phyloP scores from a whole-genome alignment of 2,329 filamentous ascomycete species.

The Scorias spongiosa region DNA sequence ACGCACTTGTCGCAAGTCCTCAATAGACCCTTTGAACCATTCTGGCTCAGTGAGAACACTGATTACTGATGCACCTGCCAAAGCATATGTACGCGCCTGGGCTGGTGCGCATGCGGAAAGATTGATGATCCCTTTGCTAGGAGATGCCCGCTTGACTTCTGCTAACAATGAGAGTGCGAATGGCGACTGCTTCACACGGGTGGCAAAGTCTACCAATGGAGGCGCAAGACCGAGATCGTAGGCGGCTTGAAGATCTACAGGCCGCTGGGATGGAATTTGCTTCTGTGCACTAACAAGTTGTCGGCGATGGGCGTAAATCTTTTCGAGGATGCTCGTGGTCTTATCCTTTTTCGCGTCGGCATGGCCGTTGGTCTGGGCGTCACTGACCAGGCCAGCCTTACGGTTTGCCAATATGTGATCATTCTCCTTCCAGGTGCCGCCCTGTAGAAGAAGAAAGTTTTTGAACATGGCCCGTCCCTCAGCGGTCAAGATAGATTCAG shows the following conservation, averaged over 20 bases:
- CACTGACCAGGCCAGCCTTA: conserved; percentile 18
- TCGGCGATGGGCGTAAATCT: conserved; percentile 73
- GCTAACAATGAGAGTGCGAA: conserved; percentile 91
- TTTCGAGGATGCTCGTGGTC: conserved; percentile 65
- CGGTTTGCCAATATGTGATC: conserved; percentile 28
- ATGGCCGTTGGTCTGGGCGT: conserved; percentile 20
- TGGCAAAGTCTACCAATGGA: conserved; percentile 64
- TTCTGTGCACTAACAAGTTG: conserved; percentile 67
- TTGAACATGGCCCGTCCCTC: conserved; percentile 78
- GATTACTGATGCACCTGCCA: conserved; percentile 89
- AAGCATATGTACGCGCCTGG: conserved; percentile 81
- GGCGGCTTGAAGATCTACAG: conserved; percentile 68
- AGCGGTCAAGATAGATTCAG: conserved; percentile 88
- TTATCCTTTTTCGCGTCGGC: conserved; percentile 6
- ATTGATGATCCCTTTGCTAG: conserved; percentile 89
- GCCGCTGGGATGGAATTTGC: conserved; percentile 67
- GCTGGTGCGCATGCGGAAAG: conserved; percentile 73
- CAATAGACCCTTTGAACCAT: conserved; percentile 98
- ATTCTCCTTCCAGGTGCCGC: conserved; percentile 84
- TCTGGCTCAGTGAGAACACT: conserved; percentile 97
- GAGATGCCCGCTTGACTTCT: conserved; percentile 92
- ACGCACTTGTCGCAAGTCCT: conserved; percentile 75
- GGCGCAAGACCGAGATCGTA: conserved; percentile 77
- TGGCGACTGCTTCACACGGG: conserved; percentile 63
- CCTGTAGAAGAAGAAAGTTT: conserved; percentile 79